A percentile compares a stretch with the other conserved stretches of the same genome.
These are phyloP conservation scores for Acer negundo DNA, from an alignment of 345 rosid species.

Conservation along the genomic window DNA sequence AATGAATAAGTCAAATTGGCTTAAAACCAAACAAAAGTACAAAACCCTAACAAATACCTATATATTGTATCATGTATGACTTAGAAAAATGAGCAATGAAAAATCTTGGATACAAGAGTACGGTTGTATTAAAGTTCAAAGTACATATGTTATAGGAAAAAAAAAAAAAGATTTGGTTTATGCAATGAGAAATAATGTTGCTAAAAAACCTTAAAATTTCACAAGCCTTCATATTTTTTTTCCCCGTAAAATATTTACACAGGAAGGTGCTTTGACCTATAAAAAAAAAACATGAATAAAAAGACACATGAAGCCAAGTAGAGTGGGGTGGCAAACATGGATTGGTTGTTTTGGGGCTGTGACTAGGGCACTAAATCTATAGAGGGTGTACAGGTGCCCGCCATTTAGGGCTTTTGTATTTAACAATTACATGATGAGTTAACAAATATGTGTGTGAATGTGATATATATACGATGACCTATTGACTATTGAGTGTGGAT, in stretches of 20 bases:
- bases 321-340: not conserved
- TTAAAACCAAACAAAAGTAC: not conserved
- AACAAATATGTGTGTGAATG: not conserved
- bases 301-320: constrained; percentile 7
- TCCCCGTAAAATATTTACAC: not conserved
- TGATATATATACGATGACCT: not conserved
- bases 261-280: not conserved
- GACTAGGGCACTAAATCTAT: constrained; percentile 13
- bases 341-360: constrained; percentile 1
- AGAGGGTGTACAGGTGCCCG: constrained; percentile 23
- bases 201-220: too few relatives aligned
- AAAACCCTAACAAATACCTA: not conserved
- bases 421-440: not conserved
- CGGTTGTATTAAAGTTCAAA: not conserved
- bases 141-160: not conserved
- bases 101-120: not conserved
- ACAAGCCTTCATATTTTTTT: not conserved
- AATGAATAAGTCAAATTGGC: not conserved
- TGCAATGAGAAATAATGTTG: not conserved
- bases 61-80: not conserved
- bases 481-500: not conserved
- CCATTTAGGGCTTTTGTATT: constrained; percentile 26
- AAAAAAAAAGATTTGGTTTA: not conserved
- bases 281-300: not conserved
- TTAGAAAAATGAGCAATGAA: not conserved